Evolutionary conservation across 2,329 filamentous ascomycete genomes (phyloP).

Genomic region (Knoxdaviesia proteae): DNA sequence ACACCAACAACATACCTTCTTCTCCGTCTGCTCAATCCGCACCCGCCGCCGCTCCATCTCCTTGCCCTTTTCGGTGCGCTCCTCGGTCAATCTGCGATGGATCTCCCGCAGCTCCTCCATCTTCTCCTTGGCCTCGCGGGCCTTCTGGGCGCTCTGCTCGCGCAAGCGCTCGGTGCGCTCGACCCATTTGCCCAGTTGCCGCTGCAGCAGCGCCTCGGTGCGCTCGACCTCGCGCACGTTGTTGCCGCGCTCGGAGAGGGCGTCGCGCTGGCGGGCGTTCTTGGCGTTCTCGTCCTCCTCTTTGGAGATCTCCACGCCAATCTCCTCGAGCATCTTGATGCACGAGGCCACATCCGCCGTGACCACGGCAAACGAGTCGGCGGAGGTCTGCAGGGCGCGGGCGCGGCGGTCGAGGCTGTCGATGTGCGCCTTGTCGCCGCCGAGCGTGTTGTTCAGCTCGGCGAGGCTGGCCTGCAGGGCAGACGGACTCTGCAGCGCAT

Average conservation of each 20-base stretch:
- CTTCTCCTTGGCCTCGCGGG: conserved; percentile 57
- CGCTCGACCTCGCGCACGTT: conserved; percentile 84
- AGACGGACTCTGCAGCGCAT: conserved; percentile 73
- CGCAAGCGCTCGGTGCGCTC: conserved; percentile 72
- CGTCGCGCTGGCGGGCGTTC: conserved; percentile 65
- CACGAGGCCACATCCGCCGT: conserved; percentile 70
- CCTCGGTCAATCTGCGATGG: conserved; percentile 64
- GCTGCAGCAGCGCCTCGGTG: conserved; percentile 61
- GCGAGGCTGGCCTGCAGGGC: conserved; percentile 63
- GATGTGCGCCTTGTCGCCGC: conserved; percentile 62
- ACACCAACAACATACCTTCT: conserved; percentile 48
- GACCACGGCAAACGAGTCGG: conserved; percentile 73
- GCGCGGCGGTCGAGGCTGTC: conserved; percentile 71
- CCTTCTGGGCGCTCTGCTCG: conserved; percentile 62
- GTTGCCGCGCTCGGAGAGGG: conserved; percentile 69
- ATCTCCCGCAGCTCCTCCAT: conserved; percentile 76
- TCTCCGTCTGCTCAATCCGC: conserved; percentile 95
- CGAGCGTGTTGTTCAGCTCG: conserved; percentile 62
- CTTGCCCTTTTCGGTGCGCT: conserved; percentile 66
- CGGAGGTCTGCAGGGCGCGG: conserved; percentile 78
- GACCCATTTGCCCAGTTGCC: conserved; percentile 69
- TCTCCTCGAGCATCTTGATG: conserved; percentile 75
- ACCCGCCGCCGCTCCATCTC: conserved; percentile 85
- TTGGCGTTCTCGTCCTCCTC: conserved; percentile 78
- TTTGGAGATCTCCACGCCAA: conserved; percentile 62